These are phyloP conservation scores for Sphaerobolus stellatus DNA, from an alignment of 1,284 basidiomycete genomes.

Conservation along the genomic window DNA sequence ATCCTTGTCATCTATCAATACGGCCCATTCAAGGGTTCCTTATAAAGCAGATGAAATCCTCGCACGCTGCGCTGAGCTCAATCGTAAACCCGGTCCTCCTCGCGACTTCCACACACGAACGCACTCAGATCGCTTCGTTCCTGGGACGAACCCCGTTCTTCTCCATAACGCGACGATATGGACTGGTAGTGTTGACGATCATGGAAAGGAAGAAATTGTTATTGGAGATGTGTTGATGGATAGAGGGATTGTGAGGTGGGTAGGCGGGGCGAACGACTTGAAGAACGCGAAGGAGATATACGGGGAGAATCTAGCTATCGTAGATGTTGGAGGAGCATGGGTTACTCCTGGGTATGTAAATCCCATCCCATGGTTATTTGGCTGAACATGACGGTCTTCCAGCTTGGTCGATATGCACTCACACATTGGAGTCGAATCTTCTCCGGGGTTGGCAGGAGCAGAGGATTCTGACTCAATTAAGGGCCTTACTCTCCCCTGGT, in stretches of 20 bases:
- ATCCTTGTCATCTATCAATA: no score
- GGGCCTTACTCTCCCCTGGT: constrained; percentile 50
- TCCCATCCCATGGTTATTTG: constrained; percentile 1
- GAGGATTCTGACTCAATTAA: constrained; percentile 42
- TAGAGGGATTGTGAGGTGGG: constrained; percentile 51
- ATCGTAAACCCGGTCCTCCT: constrained; percentile 40
- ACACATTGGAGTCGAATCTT: constrained; percentile 53
- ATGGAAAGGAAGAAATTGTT: constrained; percentile 50
- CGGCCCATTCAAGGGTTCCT: no score
- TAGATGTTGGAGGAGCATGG: constrained; percentile 52
- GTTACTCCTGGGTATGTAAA: constrained; percentile 43
- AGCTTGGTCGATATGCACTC: constrained; percentile 62
- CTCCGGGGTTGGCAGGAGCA: constrained; percentile 36
- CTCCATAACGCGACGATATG: constrained; percentile 66
- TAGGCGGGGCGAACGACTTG: constrained; percentile 41
- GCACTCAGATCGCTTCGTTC: constrained; percentile 66
- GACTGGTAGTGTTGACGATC: constrained; percentile 58
- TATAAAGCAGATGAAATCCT: constrained; percentile 16
- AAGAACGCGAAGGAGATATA: constrained; percentile 24
- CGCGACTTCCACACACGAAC: constrained; percentile 48
- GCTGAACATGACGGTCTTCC: constrained; percentile 5
- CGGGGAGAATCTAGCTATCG: constrained; percentile 34
- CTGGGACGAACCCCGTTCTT: constrained; percentile 56
- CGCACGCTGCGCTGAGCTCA: constrained; percentile 20
- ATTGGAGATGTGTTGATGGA: constrained; percentile 54